Evolutionary conservation across 345 rosid species (phyloP), one percentile per base, ranked within the genome.

Genomic region (Linum usitatissimum): DNA sequence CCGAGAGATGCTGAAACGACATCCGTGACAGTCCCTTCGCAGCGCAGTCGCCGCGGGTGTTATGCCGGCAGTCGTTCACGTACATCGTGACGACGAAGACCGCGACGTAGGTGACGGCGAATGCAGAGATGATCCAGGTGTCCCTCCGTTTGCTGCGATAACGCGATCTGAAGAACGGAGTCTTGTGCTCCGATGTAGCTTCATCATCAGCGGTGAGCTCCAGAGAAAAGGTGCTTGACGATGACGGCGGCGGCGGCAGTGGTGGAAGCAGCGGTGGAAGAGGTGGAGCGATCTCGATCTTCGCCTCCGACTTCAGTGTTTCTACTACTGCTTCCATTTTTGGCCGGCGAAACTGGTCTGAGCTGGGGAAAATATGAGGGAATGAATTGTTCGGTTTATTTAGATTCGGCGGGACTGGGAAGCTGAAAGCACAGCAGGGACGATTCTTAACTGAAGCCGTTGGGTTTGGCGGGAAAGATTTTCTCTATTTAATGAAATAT

Each of bases 121-220:
- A 85, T 71, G 85, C 72, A 55, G 92, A 85, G 66, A 85, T 69
- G 51, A 91, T 62, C 95, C 95, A 91, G 1, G 96, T 91, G 75
- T 86, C 96, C 30, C 81, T 78, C 28, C 79, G 65, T 67, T 79
- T 55, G 38, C 42, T 73, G 53, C 90, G 86, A 3, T 83, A 80
- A 15, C 78, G 79, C 28, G 85, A 80, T 39, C 64, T 78, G 83
- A 91, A 84, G 84, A 91, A 84, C 1, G 91, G 81, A 62, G 83
- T 65, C 48, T 66, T 80, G 13, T 59, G 73, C 51, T 7, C 51
- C 4, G 14, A 10, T 15, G 51, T 10, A 2, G 4, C 51, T 13
- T 6, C 15, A 17, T 45, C 51, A 3, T 45, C 51, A 13, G 51
- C 51, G 7, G 51, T 15, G 51, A 45, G 17, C 15, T 45, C 51